Conservation (phyloP, 352 stramenopile species). For the Lagenidium sp. region DNA sequence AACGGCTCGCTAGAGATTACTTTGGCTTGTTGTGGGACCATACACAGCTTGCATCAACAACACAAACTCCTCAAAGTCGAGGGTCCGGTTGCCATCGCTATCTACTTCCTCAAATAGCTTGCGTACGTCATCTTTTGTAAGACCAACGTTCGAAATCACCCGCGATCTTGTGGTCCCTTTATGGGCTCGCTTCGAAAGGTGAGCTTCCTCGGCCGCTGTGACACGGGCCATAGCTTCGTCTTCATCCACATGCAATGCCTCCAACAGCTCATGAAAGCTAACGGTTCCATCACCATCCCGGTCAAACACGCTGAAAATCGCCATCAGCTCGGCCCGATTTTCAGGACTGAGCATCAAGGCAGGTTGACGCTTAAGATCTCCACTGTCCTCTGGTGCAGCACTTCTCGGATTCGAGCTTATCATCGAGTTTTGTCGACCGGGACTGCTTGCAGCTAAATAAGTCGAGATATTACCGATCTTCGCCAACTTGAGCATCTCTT, state of each 20-base stretch:
- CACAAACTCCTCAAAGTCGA: conserved; percentile 70
- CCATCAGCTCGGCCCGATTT: conserved; percentile 33
- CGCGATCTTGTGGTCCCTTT: too few relatives aligned
- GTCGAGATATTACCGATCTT: conserved; percentile 48
- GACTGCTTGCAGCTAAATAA: conserved; percentile 30
- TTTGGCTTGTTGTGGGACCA: too few relatives aligned
- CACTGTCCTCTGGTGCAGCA: too few relatives aligned
- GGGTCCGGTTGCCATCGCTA: conserved; percentile 28
- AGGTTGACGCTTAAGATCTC: too few relatives aligned
- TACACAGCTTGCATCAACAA: conserved; percentile 46
- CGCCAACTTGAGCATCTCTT: conserved; percentile 61
- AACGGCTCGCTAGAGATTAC: too few relatives aligned
- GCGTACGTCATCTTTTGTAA: conserved; percentile 50
- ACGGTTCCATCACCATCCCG: conserved; percentile 53
- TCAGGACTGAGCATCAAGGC: conserved; percentile 13
- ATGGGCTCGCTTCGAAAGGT: conserved; percentile 7
- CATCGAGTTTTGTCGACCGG: background rate
- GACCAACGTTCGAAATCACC: conserved; percentile 19
- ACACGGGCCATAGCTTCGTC: conserved; percentile 44
- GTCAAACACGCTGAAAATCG: conserved; percentile 67
- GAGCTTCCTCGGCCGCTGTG: conserved; percentile 22
- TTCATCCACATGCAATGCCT: conserved; percentile 52
- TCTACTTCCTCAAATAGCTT: conserved; percentile 52
- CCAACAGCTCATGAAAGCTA: conserved; percentile 66
- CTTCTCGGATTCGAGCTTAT: background rate